Percentiles rank a stretch among this genome's conserved stretches.
phyloP scores from a whole-genome alignment of 2,329 filamentous ascomycete species.

The Fusarium begoniae region DNA sequence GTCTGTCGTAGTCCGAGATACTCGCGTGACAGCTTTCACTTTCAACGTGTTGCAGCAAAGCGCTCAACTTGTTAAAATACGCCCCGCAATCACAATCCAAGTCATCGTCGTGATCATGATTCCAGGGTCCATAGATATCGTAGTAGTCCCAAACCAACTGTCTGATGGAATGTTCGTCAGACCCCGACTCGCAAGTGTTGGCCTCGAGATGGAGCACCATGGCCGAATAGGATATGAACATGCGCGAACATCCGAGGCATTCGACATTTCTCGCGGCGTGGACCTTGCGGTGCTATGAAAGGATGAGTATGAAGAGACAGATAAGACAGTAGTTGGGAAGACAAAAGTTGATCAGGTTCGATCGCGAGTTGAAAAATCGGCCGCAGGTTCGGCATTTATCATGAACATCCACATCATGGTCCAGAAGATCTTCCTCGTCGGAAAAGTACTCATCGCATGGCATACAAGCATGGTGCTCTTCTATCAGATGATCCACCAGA shows the following conservation, averaged over 20 bases:
- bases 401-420: conserved; percentile 22
- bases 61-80: conserved; percentile 21
- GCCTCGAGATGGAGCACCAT: conserved; percentile 41
- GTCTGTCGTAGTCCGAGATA: neutral
- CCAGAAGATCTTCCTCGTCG: neutral
- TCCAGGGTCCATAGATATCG: conserved; percentile 2
- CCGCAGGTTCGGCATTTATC: conserved; percentile 25
- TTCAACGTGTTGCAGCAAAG: conserved; percentile 39
- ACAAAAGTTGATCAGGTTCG: conserved; percentile 26
- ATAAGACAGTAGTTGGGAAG: accelerated
- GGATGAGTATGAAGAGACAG: neutral
- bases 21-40: conserved; percentile 29
- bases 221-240: conserved; percentile 32
- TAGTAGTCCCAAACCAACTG: conserved; percentile 25
- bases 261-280: conserved; percentile 16
- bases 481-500: neutral
- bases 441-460: neutral
- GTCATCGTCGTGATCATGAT: conserved; percentile 1
- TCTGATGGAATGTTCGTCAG: neutral
- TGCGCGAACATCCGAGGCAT: conserved; percentile 29
- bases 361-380: neutral
- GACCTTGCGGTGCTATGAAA: conserved; percentile 23
- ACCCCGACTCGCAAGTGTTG: conserved; percentile 26
- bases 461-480: neutral
- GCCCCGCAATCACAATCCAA: conserved; percentile 32